phyloP scores from a whole-genome alignment of 768 basidiomycete species.

The Pilatotrama ljubarskyi region DNA sequence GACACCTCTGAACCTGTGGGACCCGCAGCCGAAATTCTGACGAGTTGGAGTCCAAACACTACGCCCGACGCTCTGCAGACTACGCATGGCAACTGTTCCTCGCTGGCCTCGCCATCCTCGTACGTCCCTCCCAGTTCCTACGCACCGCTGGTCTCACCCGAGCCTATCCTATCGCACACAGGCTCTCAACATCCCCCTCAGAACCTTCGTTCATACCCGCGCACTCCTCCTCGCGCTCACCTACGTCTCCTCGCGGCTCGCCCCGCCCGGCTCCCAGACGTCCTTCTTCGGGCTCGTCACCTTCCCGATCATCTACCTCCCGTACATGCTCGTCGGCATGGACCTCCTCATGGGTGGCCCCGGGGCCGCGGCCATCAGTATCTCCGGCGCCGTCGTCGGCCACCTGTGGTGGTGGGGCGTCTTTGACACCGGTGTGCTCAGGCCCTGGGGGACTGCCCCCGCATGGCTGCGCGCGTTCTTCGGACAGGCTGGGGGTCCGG shows the following conservation, averaged over 20 bases:
- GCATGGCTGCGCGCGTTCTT: slow-evolving; percentile 52
- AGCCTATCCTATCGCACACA: slow-evolving; percentile 22
- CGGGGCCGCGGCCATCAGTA: slow-evolving; percentile 48
- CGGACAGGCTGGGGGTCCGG: slow-evolving; percentile 40
- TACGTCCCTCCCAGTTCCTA: slow-evolving; percentile 45
- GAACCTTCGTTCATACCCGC: slow-evolving; percentile 55
- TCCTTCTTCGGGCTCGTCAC: slow-evolving; percentile 80
- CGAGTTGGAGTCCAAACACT: slow-evolving; percentile 64
- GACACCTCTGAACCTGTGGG: neutral
- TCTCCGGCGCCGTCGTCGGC: slow-evolving; percentile 75
- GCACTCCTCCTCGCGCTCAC: slow-evolving; percentile 66
- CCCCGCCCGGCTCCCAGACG: slow-evolving; percentile 65
- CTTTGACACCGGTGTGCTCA: slow-evolving; percentile 48
- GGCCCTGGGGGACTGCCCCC: slow-evolving; percentile 53
- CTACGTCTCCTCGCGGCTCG: slow-evolving; percentile 67
- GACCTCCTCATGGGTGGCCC: slow-evolving; percentile 70
- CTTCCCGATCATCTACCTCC: slow-evolving; percentile 70
- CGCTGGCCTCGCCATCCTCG: slow-evolving; percentile 57
- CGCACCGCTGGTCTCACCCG: too few relatives aligned
- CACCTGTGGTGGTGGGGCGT: slow-evolving; percentile 82
- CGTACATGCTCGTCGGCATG: slow-evolving; percentile 70
- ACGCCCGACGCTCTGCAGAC: slow-evolving; percentile 62
- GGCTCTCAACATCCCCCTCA: slow-evolving; percentile 63
- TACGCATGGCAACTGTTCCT: slow-evolving; percentile 73
- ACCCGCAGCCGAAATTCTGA: slow-evolving; percentile 66